phyloP scores from a whole-genome alignment of 2,329 filamentous ascomycete genomes.

The Aspergillus ochraceus region DNA sequence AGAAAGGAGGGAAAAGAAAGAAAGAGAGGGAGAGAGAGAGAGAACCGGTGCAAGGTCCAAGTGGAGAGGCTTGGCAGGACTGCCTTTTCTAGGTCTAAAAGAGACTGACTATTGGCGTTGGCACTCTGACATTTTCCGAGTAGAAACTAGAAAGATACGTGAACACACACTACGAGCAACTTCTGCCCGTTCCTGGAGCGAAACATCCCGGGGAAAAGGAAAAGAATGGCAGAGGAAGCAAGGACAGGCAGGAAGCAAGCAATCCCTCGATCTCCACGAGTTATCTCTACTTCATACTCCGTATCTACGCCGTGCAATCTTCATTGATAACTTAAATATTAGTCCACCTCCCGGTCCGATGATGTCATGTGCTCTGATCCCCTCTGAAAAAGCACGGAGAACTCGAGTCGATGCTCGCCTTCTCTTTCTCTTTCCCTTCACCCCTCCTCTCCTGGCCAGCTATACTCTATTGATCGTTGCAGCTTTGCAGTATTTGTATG shows the following conservation, averaged over 20 bases:
- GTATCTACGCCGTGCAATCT: neutral
- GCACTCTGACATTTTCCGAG: neutral
- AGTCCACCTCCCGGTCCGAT: neutral
- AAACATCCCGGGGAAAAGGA: neutral
- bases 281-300: neutral
- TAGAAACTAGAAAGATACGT: neutral
- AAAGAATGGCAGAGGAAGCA: neutral
- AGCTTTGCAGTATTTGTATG: slow-evolving; percentile 23
- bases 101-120: neutral
- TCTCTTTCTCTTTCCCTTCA: neutral
- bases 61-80: slow-evolving; percentile 18
- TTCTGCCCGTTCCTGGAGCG: neutral
- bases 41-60: slow-evolving; percentile 12
- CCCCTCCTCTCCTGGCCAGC: neutral
- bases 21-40: neutral
- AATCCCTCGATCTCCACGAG: neutral
- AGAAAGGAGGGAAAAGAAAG: neutral
- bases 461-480: neutral
- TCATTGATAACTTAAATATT: neutral
- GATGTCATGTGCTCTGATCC: neutral
- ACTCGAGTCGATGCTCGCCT: too few relatives aligned
- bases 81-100: neutral
- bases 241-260: neutral
- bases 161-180: too few relatives aligned
- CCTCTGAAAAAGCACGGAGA: too few relatives aligned